A percentile compares a stretch with the other conserved stretches of the same genome.
phyloP scores from a whole-genome alignment of 176 grass and related monocot genomes.

The Elaeis guineensis region DNA sequence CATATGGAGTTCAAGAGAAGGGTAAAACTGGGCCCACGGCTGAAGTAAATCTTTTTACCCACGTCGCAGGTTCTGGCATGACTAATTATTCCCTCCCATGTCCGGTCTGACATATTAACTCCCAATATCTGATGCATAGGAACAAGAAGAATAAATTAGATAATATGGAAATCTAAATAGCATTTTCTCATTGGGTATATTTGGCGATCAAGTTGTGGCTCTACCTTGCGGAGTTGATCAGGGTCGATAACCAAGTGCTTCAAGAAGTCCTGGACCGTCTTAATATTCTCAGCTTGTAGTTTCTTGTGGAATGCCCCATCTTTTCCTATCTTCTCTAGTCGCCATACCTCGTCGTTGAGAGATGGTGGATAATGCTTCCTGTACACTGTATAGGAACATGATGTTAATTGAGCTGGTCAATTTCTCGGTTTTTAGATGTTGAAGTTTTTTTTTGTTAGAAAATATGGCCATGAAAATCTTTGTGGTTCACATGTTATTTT shows the following conservation, averaged over 20 bases:
- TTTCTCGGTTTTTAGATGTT: too few species aligned
- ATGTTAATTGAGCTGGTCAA: too few species aligned
- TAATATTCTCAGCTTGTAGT: constrained; percentile 11
- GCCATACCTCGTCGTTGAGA: constrained; percentile 67
- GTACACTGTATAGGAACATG: constrained; percentile 40
- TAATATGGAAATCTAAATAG: too few species aligned
- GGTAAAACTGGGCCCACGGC: constrained; percentile 1
- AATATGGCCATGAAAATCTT: too few species aligned
- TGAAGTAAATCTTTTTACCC: constrained; percentile 43
- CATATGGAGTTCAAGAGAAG: constrained; percentile 48
- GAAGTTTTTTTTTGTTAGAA: too few species aligned
- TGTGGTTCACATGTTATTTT: neutral
- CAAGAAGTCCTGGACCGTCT: constrained; percentile 63
- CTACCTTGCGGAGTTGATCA: constrained; percentile 35
- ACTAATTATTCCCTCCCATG: constrained; percentile 53
- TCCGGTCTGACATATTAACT: constrained; percentile 60
- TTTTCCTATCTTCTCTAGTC: constrained; percentile 77
- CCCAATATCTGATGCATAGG: constrained; percentile 44
- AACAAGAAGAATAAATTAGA: too few species aligned
- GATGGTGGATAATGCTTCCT: constrained; percentile 73
- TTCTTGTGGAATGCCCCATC: constrained; percentile 67
- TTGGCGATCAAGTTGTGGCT: too few species aligned
- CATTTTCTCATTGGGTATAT: too few species aligned
- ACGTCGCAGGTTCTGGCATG: constrained; percentile 47
- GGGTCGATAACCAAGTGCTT: constrained; percentile 24